Evolutionary conservation across 108 stramenopile genomes (phyloP).

Genomic region (Cyclostephanos invisitatus): DNA sequence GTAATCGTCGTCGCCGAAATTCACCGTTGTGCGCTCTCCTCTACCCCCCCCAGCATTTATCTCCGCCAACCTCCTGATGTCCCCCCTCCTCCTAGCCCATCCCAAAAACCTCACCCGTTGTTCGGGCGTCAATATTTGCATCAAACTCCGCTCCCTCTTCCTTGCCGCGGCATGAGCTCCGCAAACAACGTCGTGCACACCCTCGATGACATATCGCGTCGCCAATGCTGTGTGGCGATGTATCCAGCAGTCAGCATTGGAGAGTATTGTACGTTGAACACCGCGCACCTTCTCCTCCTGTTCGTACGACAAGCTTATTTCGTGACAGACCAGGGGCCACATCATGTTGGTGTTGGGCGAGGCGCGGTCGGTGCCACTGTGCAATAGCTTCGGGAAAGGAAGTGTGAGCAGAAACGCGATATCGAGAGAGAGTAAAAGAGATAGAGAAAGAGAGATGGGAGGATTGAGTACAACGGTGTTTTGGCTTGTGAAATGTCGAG

Average conservation of each 20-base stretch:
- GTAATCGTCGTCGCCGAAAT: conserved; percentile 41
- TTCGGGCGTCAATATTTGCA: conserved; percentile 55
- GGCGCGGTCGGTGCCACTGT: conserved; percentile 28
- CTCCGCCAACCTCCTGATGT: conserved; percentile 27
- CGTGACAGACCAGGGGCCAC: conserved; percentile 93
- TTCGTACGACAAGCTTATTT: conserved; percentile 88
- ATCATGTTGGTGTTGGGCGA: conserved; percentile 49
- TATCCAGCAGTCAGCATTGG: conserved; percentile 62
- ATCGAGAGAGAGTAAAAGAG: background rate
- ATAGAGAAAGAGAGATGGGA: background rate
- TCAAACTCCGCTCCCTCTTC: conserved; percentile 34
- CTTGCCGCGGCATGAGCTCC: conserved; percentile 51
- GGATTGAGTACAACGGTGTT: background rate
- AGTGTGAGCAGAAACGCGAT: background rate
- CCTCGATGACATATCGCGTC: conserved; percentile 61
- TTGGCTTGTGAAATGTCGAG: background rate
- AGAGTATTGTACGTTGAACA: conserved; percentile 64
- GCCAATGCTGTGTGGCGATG: conserved; percentile 78
- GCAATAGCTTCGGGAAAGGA: conserved; percentile 15
- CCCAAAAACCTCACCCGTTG: conserved; percentile 69
- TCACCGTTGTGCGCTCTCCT: background rate
- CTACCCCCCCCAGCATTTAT: background rate
- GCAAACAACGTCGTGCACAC: conserved; percentile 57
- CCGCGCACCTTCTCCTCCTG: conserved; percentile 88
- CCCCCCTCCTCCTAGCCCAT: conserved; percentile 63